These are phyloP conservation scores for Termitomyces sp. DNA, from an alignment of 768 basidiomycete species.

Conservation along the genomic window DNA sequence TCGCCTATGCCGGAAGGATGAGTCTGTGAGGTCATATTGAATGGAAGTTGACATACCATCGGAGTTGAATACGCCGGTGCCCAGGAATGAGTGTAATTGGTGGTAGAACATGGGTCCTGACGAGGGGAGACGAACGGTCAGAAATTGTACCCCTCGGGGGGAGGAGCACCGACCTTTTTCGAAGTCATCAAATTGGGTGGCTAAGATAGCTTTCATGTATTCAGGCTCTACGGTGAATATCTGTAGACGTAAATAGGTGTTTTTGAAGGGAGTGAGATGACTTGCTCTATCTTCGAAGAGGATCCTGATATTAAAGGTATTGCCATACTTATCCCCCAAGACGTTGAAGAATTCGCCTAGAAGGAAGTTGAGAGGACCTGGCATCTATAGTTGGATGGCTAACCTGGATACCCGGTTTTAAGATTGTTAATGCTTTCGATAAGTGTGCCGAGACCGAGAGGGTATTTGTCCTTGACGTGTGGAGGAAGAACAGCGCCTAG, in stretches of 20 bases:
- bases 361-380: neutral
- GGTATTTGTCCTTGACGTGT: conserved; percentile 23
- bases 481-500: conserved; percentile 33
- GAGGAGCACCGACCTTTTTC: conserved; percentile 33
- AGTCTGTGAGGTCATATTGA: neutral
- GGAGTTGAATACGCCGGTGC: conserved; percentile 57
- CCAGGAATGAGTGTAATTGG: conserved; percentile 38
- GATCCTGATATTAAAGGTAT: conserved; percentile 24
- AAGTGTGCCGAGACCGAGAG: conserved; percentile 21
- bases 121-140: neutral
- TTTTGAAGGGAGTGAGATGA: neutral
- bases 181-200: conserved; percentile 45
- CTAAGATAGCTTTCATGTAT: conserved; percentile 44
- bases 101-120: conserved; percentile 24
- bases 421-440: conserved; percentile 20
- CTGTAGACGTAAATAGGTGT: conserved; percentile 19
- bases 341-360: conserved; percentile 29
- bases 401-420: conserved; percentile 33
- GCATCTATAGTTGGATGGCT: conserved; percentile 4
- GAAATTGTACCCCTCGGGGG: conserved; percentile 2
- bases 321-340: conserved; percentile 21
- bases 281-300: conserved; percentile 30
- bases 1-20: conserved; percentile 39
- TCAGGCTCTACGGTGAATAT: conserved; percentile 43
- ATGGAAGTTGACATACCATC: conserved; percentile 38